These are phyloP conservation scores for Parathielavia appendiculata DNA, from an alignment of 495 filamentous ascomycete genomes.

Conservation along the genomic window DNA sequence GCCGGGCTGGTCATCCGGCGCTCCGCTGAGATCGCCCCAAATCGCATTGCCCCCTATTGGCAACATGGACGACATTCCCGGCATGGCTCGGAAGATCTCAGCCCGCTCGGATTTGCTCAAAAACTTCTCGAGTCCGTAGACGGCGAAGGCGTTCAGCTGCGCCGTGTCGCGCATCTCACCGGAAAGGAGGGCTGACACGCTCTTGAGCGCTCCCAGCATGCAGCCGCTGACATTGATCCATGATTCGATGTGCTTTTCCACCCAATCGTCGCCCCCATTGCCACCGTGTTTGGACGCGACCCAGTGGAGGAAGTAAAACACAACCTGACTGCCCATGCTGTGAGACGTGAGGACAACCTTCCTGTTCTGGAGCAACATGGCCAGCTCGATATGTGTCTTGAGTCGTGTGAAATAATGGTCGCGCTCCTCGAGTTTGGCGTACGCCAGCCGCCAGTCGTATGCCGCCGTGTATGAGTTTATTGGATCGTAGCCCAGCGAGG, in stretches of 20 bases:
- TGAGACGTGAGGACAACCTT: conserved; percentile 89
- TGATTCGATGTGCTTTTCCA: conserved; percentile 80
- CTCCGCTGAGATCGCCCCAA: conserved; percentile 87
- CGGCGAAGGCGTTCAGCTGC: conserved; percentile 93
- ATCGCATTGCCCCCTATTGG: conserved; percentile 92
- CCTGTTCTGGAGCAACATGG: conserved; percentile 58
- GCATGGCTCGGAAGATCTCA: conserved; percentile 95
- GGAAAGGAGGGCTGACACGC: conserved; percentile 81
- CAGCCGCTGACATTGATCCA: conserved; percentile 98
- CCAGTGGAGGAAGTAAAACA: conserved; percentile 98
- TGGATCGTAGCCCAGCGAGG: conserved; percentile 92
- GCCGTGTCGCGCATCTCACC: conserved; percentile 98
- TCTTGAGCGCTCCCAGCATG: conserved; percentile 94
- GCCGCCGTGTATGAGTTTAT: conserved; percentile 93
- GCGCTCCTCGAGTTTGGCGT: conserved; percentile 76
- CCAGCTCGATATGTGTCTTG: conserved; percentile 84
- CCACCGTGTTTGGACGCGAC: conserved; percentile 76
- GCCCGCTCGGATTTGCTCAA: conserved; percentile 81
- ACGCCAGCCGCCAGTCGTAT: conserved; percentile 97
- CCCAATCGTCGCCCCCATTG: conserved; percentile 79
- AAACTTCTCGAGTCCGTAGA: conserved; percentile 96
- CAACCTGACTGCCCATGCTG: conserved; percentile 94
- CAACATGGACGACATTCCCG: conserved; percentile 91
- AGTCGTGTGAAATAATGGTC: conserved; percentile 91
- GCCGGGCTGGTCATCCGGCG: conserved; percentile 76